Base-by-base conservation (phyloP, 163 green algal genomes). In the Volvox carteri region DNA sequence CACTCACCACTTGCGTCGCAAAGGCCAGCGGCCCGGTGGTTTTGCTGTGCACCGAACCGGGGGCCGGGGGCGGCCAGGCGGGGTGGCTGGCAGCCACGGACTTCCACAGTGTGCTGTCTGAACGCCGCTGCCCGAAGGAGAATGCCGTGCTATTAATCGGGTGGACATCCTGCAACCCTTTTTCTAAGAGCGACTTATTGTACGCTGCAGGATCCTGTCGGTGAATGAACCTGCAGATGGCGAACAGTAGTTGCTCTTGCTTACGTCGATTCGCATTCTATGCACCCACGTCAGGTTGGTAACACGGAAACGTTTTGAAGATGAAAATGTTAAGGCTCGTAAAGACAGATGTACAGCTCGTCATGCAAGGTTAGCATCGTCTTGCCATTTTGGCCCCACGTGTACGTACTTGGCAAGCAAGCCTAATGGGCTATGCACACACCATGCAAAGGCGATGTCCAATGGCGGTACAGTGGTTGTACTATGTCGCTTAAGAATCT, bases 391-490 rank as follows among this genome's bases (percentile, higher is more conserved):
- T n/a, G n/a, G n/a, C n/a, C n/a, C n/a, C n/a, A n/a, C n/a, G n/a
- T n/a, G n/a, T n/a, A n/a, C n/a, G n/a, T n/a, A n/a, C n/a, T n/a
- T n/a, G 42, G n/a, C 4, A 44, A 42, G 62, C 18, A 44, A 12
- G 4, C 23, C 16, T 14, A 5, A n/a, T n/a, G 9, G 9, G 4
- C 4, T 74, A 6, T 44, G 4, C 6, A 18, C 79, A 14, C 44
- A 86, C 79, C 79, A 86, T 6, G 62, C 79, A 1, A 52, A 86
- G 3, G 79, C 79, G 0, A 86, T 54, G 30, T 86, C 79, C 21
- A 68, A 25, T 0, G 79, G 79, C 8, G 79, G 79, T 12, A 23
- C n/a, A 30, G 1, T 11, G 2, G n/a, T 33, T n/a, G 30, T 28
- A 7, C n/a, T 67, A 4, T 35, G 3, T 0, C 33, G 16, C 1